Percentiles rank a stretch among this genome's conserved stretches.
These are phyloP conservation scores for Mycosarcoma maydis DNA, from an alignment of 1,284 basidiomycete species.

Conservation along the genomic window DNA sequence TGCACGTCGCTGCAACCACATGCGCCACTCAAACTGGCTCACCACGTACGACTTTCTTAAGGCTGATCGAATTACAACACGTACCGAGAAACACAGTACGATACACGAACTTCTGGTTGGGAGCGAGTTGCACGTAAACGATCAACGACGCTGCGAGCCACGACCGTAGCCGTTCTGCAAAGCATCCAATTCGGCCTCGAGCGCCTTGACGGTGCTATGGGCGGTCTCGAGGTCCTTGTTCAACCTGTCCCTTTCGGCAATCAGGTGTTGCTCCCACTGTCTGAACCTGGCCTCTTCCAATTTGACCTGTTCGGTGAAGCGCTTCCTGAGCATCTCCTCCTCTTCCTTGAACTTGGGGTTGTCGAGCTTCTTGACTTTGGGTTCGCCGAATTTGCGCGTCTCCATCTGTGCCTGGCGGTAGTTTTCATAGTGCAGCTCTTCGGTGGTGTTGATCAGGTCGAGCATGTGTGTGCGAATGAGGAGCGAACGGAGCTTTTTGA, in stretches of 20 bases:
- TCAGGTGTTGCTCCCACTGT: constrained; percentile 98
- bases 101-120: too few relatives aligned
- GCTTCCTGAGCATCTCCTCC: constrained; percentile 92
- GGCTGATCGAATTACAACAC: not conserved
- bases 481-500: constrained; percentile 94
- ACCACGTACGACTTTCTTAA: not conserved
- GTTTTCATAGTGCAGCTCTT: constrained; percentile 96
- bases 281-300: constrained; percentile 96
- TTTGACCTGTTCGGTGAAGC: constrained; percentile 99
- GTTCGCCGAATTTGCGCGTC: constrained; percentile 98
- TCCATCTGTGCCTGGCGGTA: constrained; percentile 99
- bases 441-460: constrained; percentile 93
- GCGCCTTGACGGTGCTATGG: constrained; percentile 63
- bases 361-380: constrained; percentile 98
- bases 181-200: constrained; percentile 62
- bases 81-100: too few relatives aligned
- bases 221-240: constrained; percentile 67
- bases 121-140: too few relatives aligned
- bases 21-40: not conserved
- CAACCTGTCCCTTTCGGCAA: constrained; percentile 66
- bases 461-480: constrained; percentile 99
- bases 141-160: constrained; percentile 50
- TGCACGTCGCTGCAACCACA: not conserved
- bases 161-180: constrained; percentile 55
- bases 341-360: constrained; percentile 99